These are phyloP conservation scores for Venustampulla echinocandica DNA, from an alignment of 495 filamentous ascomycete species.

Conservation along the genomic window DNA sequence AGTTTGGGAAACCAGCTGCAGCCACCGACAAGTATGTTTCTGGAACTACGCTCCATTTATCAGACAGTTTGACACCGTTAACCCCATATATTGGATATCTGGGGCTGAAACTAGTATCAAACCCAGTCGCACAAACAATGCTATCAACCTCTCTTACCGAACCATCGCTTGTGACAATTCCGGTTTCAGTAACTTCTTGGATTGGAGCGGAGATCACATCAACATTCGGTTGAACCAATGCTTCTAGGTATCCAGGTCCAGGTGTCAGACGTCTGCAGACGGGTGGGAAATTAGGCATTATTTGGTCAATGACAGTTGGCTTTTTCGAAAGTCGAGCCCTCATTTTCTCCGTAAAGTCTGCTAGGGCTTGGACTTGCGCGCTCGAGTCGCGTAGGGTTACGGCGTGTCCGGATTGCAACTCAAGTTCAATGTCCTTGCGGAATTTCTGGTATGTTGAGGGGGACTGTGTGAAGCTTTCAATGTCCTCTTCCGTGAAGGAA, in stretches of 20 bases:
- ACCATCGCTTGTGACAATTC: conserved; percentile 37
- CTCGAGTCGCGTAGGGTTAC: conserved; percentile 44
- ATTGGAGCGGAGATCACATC: conserved; percentile 36
- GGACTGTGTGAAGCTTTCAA: conserved; percentile 33
- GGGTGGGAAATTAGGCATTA: not conserved
- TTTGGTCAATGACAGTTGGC: not conserved
- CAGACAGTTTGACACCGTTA: conserved; percentile 10
- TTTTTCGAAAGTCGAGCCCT: not conserved
- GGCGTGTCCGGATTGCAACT: conserved; percentile 43
- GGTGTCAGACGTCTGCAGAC: conserved; percentile 45
- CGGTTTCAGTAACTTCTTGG: conserved; percentile 35
- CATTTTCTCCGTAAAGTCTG: not conserved
- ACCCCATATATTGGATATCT: conserved; percentile 38
- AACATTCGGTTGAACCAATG: conserved; percentile 41
- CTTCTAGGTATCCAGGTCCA: conserved; percentile 49
- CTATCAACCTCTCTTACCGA: conserved; percentile 29
- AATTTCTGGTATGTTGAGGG: conserved; percentile 29
- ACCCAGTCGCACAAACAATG: conserved; percentile 49
- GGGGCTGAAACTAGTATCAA: conserved; percentile 30
- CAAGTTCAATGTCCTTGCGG: conserved; percentile 32
- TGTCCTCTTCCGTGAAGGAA: conserved; percentile 32
- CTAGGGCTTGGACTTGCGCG: conserved; percentile 34
- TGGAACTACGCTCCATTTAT: conserved; percentile 27
- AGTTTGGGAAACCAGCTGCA: conserved; percentile 47
- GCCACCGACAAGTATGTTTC: conserved; percentile 44